Evolutionary conservation across 108 stramenopile species (phyloP).

Genomic region (Nitzschia sp.): DNA sequence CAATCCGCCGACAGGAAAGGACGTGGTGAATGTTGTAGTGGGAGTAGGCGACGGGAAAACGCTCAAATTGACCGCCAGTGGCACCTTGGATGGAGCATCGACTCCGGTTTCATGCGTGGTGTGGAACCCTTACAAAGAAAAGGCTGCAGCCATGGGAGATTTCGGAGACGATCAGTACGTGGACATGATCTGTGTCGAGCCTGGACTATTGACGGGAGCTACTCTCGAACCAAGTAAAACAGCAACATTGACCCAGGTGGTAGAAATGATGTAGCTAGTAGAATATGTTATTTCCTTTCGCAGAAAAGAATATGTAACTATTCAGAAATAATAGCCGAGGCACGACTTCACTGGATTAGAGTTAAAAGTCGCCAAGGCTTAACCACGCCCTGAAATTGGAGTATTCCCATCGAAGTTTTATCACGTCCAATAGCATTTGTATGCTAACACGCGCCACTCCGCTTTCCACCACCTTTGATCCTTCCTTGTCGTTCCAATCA

Average conservation of each 20-base stretch:
- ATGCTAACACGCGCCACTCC: slow-evolving; percentile 53
- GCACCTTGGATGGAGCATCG: slow-evolving; percentile 46
- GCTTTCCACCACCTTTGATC: slow-evolving; percentile 70
- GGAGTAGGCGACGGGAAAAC: slow-evolving; percentile 43
- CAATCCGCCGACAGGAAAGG: slow-evolving; percentile 49
- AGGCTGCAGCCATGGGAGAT: slow-evolving; percentile 72
- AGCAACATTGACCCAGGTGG: slow-evolving; percentile 58
- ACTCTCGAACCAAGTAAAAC: slow-evolving; percentile 46
- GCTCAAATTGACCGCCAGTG: slow-evolving; percentile 46
- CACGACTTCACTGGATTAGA: too few relatives aligned
- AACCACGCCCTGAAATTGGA: slow-evolving; percentile 12
- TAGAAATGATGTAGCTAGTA: slow-evolving; percentile 39
- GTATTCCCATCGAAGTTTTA: slow-evolving; percentile 56
- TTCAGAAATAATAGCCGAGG: too few relatives aligned
- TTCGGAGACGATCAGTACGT: slow-evolving; percentile 74
- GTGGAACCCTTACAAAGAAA: slow-evolving; percentile 73
- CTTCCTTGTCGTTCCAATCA: slow-evolving; percentile 75
- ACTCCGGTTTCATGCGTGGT: slow-evolving; percentile 67
- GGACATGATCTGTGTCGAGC: slow-evolving; percentile 88
- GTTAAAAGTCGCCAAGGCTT: not conserved
- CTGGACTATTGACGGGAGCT: slow-evolving; percentile 55
- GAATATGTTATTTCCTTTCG: too few relatives aligned
- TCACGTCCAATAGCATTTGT: slow-evolving; percentile 69
- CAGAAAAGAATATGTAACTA: too few relatives aligned
- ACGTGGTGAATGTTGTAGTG: slow-evolving; percentile 51